These are phyloP conservation scores for Massarina eburnea DNA, from an alignment of 2,329 filamentous ascomycete genomes.

Conservation along the genomic window DNA sequence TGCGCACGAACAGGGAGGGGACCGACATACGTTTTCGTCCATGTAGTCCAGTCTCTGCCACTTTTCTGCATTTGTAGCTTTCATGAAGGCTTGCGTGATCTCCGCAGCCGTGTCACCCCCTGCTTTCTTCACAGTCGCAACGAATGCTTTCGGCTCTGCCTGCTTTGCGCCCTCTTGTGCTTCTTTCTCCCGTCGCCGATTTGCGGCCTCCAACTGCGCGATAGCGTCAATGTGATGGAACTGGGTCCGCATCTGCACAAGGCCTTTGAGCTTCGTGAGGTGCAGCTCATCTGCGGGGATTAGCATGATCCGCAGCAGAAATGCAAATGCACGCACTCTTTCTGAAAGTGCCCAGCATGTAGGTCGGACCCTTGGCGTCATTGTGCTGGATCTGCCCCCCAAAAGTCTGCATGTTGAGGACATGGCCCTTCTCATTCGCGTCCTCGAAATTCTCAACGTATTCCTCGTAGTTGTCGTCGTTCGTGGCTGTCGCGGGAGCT, in stretches of 20 bases:
- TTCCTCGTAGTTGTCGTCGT: constrained; percentile 66
- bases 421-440: constrained; percentile 68
- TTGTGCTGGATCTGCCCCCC: constrained; percentile 76
- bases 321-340: constrained; percentile 59
- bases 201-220: constrained; percentile 67
- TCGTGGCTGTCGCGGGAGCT: constrained; percentile 49
- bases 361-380: constrained; percentile 69
- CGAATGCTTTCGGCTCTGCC: constrained; percentile 71
- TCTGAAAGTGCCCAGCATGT: constrained; percentile 91
- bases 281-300: constrained; percentile 71
- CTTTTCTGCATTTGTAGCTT: constrained; percentile 74
- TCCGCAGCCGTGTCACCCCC: constrained; percentile 67
- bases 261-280: constrained; percentile 77
- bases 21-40: constrained; percentile 68
- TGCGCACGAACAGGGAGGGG: background rate
- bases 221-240: constrained; percentile 90
- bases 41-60: constrained; percentile 81
- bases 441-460: constrained; percentile 57
- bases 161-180: constrained; percentile 47
- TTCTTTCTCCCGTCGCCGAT: constrained; percentile 47
- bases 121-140: constrained; percentile 81
- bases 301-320: background rate
- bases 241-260: constrained; percentile 88
- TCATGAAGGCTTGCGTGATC: constrained; percentile 75
- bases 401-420: constrained; percentile 78